Conservation (phyloP, 2,329 filamentous ascomycete species). For the Neonectria ditissima region DNA sequence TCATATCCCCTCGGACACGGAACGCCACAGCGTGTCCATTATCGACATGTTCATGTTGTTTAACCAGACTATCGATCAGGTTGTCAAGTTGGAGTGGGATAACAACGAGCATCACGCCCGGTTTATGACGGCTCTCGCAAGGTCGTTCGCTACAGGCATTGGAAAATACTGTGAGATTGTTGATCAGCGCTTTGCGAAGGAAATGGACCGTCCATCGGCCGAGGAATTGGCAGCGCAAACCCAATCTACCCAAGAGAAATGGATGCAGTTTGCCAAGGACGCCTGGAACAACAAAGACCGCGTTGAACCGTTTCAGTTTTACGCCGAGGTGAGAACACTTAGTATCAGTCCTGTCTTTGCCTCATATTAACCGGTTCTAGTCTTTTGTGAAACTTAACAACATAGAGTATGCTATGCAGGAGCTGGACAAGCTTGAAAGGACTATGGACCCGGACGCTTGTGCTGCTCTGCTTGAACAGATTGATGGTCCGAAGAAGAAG, state of each 20-base stretch:
- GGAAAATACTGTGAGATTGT: constrained; percentile 92
- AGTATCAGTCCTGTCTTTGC: neutral
- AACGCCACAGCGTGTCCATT: constrained; percentile 92
- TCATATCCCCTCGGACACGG: constrained; percentile 77
- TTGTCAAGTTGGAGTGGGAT: constrained; percentile 89
- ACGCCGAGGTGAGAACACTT: constrained; percentile 75
- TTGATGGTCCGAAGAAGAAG: constrained; percentile 76
- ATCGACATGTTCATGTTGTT: constrained; percentile 95
- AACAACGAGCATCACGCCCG: constrained; percentile 94
- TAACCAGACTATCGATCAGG: constrained; percentile 89
- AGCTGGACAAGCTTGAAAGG: constrained; percentile 90
- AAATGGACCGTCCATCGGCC: constrained; percentile 93
- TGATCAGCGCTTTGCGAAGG: constrained; percentile 84
- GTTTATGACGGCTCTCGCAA: constrained; percentile 95
- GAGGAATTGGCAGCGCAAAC: constrained; percentile 84
- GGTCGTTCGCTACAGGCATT: constrained; percentile 84
- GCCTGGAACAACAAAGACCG: constrained; percentile 93
- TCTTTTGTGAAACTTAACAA: constrained; percentile 99
- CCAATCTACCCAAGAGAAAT: constrained; percentile 90
- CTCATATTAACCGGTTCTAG: constrained; percentile 62
- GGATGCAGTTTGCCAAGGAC: constrained; percentile 93
- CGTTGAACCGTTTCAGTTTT: constrained; percentile 96
- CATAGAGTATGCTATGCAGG: constrained; percentile 92
- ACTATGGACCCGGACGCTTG: constrained; percentile 93
- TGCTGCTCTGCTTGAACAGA: constrained; percentile 81